Base-by-base conservation (phyloP, 2,329 filamentous ascomycete genomes). In the Talaromyces sp. region DNA sequence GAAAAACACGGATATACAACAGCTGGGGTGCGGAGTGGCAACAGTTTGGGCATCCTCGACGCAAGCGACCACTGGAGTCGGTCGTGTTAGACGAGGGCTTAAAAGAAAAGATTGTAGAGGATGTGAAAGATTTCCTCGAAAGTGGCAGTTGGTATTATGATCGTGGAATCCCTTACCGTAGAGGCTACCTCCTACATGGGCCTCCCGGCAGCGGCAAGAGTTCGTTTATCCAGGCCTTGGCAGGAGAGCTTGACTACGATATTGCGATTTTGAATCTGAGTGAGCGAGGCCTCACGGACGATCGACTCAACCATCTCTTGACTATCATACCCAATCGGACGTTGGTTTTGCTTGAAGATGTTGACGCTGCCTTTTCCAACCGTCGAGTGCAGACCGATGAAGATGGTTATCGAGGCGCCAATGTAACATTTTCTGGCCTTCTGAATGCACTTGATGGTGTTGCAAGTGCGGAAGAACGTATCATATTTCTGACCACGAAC, bases 401-500 rank as follows among this genome's bases (percentile, higher is more conserved):
- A 1, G 92, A 97, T 71, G 94, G 93, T 2, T 97, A 96, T 73
- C 87, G 85, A 45, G 93, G 93, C 31, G 89, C 91, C 2, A 95
- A 91, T 19, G 93, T 97, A 27, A 99, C 95, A 0, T 98, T 97
- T 73, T 98, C 94, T 0, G 94, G 94, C 0, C 81, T 98, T 22
- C 81, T 98, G 43, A 93, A 93, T 72, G 90, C 91, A 0, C 78
- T 94, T 15, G 95, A 99, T 68, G 95, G 95, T 1, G 88, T 98
- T n/a, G 93, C 93, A 7, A 96, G 93, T 61, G 92, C 93, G 13
- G 95, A 98, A 75, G 94, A 98, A 80, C 87, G 95, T 62, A 91
- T 99, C 68, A 88, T 96, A 1, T 97, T 99, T 77, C 83, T 96
- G 68, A 99, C 95, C 1, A 96, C 94, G 22, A 99, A 99, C 73